These are phyloP conservation scores for Penicillium sumatraense DNA, from an alignment of 2,329 filamentous ascomycete species.

Conservation along the genomic window DNA sequence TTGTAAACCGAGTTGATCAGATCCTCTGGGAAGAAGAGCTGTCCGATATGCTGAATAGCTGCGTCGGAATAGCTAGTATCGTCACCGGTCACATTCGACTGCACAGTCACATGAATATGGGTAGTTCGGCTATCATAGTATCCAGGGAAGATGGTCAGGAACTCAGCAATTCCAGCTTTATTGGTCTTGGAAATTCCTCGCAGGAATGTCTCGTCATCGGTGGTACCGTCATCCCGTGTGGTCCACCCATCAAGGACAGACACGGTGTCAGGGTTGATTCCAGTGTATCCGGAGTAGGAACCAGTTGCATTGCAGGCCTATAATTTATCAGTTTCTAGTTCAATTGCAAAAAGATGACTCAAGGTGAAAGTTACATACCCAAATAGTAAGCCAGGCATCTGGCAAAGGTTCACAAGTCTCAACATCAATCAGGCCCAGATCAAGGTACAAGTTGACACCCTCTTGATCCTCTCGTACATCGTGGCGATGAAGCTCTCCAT, in stretches of 20 bases:
- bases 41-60: constrained; percentile 11
- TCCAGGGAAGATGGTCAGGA: constrained; percentile 13
- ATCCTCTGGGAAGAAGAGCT: constrained; percentile 15
- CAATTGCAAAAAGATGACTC: not conserved
- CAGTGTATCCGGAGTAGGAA: constrained; percentile 9
- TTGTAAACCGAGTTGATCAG: constrained; percentile 14
- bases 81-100: constrained; percentile 7
- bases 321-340: not conserved
- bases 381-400: constrained; percentile 10
- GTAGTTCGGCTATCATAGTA: constrained; percentile 13
- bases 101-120: constrained; percentile 15
- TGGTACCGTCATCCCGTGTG: constrained; percentile 5
- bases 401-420: constrained; percentile 16
- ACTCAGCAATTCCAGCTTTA: constrained; percentile 10
- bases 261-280: constrained; percentile 6
- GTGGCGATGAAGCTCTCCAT: constrained; percentile 15
- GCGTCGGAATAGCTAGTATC: constrained; percentile 10
- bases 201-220: constrained; percentile 14
- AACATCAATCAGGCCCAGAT: constrained; percentile 8
- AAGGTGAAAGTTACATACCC: not conserved
- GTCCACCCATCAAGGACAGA: constrained; percentile 4
- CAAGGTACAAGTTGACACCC: constrained; percentile 9
- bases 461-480: constrained; percentile 12
- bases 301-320: constrained; percentile 16
- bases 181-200: constrained; percentile 13